Base-by-base conservation (phyloP, 2,329 filamentous ascomycete species). In the Bipolaris gigantea region DNA sequence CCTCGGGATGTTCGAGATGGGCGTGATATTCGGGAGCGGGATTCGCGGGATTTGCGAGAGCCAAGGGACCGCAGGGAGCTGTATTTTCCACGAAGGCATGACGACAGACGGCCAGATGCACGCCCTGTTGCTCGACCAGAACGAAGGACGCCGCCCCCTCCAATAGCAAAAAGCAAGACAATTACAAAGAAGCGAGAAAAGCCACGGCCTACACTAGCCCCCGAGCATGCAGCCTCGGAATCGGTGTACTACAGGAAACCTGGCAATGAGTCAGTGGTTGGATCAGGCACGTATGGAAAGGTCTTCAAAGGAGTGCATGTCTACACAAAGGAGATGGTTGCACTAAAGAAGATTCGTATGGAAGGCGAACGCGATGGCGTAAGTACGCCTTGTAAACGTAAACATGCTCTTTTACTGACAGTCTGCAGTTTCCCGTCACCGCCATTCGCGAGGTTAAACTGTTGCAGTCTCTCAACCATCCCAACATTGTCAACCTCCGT, bases 231-330 rank as follows among this genome's bases (percentile, higher is more conserved):
- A 10, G 79, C 81, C 5, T 96, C 92, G 0, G 89, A 93, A 41
- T 97, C 92, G 0, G 92, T 97, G 3, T 97, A 95, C 75, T 96
- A 89, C 76, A 84, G 93, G 60, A 97, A 97, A 71, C 92, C 92
- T 1, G 93, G 93, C n/a, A 96, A 97, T 64, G 93, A 96, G 72
- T 97, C 93, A 0, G 93, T 97, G 0, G 89, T 97, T 18, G 93
- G 93, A 15, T 96, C 93, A 39, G 93, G 93, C 10, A 97, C 93
- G 0, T 97, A 97, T 66, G 94, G 91, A 48, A 96, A 96, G 73
- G 92, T 96, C 4, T 96, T 95, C 80, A 96, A 96, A 73, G 92
- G 86, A n/a, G 80, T 92, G 8, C 91, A 96, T 67, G 90, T 94
- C n/a, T 95, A 95, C 71, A 96, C 90, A 1, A 89, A 89, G 63